Base-by-base conservation (phyloP, 2,329 filamentous ascomycete species). In the Stachybotrys chartarum region DNA sequence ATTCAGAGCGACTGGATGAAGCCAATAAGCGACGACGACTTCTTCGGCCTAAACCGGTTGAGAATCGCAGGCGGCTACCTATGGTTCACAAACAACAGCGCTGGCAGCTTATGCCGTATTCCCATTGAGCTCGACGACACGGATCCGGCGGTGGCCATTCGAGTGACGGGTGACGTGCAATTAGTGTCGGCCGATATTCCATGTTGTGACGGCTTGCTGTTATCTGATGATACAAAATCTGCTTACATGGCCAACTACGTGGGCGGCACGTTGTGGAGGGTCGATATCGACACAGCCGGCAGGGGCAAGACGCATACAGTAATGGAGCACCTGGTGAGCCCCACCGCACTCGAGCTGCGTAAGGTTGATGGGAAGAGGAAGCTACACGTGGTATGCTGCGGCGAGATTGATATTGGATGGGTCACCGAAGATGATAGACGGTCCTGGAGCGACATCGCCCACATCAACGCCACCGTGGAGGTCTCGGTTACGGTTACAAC, bases 21-120 rank as follows among this genome's bases (percentile, higher is more conserved):
- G 30, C 32, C 53, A 14, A 46, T 47, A 7, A 52, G 47, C 18
- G 32, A 45, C 30, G 54, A 53, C 5, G 57, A 56, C n/a, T 35
- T 55, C 51, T 58, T 58, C 42, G 57, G 57, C 53, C 47, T 54
- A n/a, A 58, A 57, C 55, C 53, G 53, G 7, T n/a, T 56, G n/a
- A 55, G 53, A 8, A 50, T 58, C n/a, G 48, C 39, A 11, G 50
- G 42, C 18, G 32, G 42, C 12, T 56, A 50, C 35, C 18, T 54
- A 30, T 58, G 53, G 52, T 56, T 50, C 50, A 54, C 51, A 6
- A 58, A 56, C 51, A 53, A 46, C 47, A 50, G 52, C 31, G 50
- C 50, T 30, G 57, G 55, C 30, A 30, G n/a, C 14, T 30, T 58
- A 11, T 50, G 48, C 18, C 52, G 55, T 31, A 46, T 55, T 35